Evolutionary conservation across 202 grass and related monocot species (phyloP).

Genomic region (Dendrocalamus latiflorus): DNA sequence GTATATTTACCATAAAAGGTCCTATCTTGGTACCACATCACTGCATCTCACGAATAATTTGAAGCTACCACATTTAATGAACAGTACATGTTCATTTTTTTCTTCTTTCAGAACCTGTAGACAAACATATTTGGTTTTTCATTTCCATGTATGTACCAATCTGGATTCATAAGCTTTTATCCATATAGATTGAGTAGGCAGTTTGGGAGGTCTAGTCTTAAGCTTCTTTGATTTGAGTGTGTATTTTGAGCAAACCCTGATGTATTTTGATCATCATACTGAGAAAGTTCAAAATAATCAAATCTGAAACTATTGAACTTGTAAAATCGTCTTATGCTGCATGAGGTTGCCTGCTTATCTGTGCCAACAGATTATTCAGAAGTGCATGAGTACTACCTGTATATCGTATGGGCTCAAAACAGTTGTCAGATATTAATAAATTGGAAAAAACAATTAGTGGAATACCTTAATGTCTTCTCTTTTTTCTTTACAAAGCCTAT

Average conservation of each 20-base stretch:
- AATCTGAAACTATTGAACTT: slow-evolving; percentile 5
- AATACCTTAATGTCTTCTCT: not conserved
- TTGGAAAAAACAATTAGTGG: not conserved
- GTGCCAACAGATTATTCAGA: not conserved
- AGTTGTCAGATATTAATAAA: not conserved
- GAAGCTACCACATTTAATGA: not conserved
- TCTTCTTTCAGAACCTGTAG: not conserved
- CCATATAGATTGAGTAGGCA: not conserved
- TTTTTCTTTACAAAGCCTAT: not conserved
- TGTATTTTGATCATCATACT: not conserved
- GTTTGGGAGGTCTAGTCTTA: not conserved
- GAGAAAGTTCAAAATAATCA: not conserved
- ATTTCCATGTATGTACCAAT: not conserved
- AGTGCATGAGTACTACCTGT: not conserved
- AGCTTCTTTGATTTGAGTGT: not conserved
- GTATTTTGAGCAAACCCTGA: not conserved
- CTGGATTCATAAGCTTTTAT: not conserved
- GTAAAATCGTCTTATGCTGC: not conserved
- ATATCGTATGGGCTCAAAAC: not conserved
- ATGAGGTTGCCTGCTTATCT: not conserved
- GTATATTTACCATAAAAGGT: not conserved
- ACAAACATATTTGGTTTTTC: not conserved
- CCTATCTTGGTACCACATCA: not conserved
- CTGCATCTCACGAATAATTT: not conserved
- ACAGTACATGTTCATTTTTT: not conserved